Evolutionary conservation across 2,329 filamentous ascomycete genomes (phyloP), one percentile per base, ranked within the genome.

Genomic region (Colletotrichum higginsianum): DNA sequence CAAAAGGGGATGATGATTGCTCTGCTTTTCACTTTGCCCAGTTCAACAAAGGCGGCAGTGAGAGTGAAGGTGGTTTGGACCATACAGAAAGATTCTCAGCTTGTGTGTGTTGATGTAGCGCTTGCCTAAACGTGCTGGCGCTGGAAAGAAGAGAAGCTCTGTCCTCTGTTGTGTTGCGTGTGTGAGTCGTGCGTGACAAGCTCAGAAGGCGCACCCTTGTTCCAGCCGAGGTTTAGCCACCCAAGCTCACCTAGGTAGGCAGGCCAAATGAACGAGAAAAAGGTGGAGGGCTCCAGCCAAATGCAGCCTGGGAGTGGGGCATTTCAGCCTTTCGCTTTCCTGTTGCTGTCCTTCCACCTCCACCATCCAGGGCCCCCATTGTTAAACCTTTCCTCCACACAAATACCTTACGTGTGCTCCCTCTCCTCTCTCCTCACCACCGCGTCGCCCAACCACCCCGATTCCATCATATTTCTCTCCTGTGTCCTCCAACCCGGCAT

Each of bases 381-480:
- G 52, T 71, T 65, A 68, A 71, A 68, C 53, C 64, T 68, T 68
- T 63, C 68, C 57, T 68, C 68, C 65, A 71, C 68, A 71, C 65
- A 71, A 68, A 68, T 64, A 68, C 61, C 61, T 53, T 61, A 71
- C 58, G n/a, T 58, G 55, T 58, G 55, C 46, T 53, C 53, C 26
- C 57, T 58, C 63, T 60, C 40, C 53, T 63, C 47, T 52, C 53
- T 49, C 52, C 67, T 71, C 62, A 53, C 55, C 35, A 70, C 63
- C 55, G 52, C 49, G 53, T 56, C 53, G 12, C 49, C 40, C 52
- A 38, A 60, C 58, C 68, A 63, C 42, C 58, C n/a, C 52, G 42
- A 71, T 63, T 49, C 50, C 65, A 63, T 68, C 58, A 38, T 58
- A 23, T 63, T 50, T 52, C 64, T 40, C 16, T 58, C 50, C 65